Base-by-base conservation (phyloP, 129 eudicot species). In the Logfia minima region DNA sequence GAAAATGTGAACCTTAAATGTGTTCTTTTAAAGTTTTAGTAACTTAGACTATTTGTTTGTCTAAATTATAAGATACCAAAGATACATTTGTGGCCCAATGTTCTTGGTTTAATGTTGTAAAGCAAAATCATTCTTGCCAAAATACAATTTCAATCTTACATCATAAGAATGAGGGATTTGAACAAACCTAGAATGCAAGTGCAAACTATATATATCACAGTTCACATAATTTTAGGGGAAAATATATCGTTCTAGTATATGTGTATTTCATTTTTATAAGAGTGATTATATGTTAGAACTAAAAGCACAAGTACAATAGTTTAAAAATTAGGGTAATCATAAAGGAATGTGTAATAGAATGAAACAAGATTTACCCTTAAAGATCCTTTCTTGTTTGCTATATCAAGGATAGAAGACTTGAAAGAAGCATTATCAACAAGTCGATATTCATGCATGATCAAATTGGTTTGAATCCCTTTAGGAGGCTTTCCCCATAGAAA, bases 381-480 rank as follows among this genome's bases (percentile, higher is more conserved):
- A 32, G 85, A 76, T 13, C 73, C 64, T 59, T 76, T 82, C 63
- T 71, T 75, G 76, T 69, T 81, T 43, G 84, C 61, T 67, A 74
- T 39, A 58, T 56, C 60, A 66, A 67, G 52, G 19, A 62, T 61
- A 10, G 84, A 80, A 10, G 76, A 39, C 84, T 75, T 81, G 75
- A 81, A 82, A 76, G 81, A 61, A 63, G 62, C 68, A 53, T 63
- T 52, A 62, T 81, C 77, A 66, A 63, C 62, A 0, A 81, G 85
- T 35, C 92, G 84, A 75, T 88, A 88, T 78, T 88, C 92, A 70
- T 88, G 87, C 92, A 88, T 88, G 76, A 88, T 88, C 92, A 87
- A 88, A 41, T 84, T 88, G 28, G 85, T 88, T 76, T 87, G 83
- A 61, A 88, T 88, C 31, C 92, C 92, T 81, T 88, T 88, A 1